Conservation (phyloP, 1,139 yeast species). For the Chernovozyma sophiae-reginae region DNA sequence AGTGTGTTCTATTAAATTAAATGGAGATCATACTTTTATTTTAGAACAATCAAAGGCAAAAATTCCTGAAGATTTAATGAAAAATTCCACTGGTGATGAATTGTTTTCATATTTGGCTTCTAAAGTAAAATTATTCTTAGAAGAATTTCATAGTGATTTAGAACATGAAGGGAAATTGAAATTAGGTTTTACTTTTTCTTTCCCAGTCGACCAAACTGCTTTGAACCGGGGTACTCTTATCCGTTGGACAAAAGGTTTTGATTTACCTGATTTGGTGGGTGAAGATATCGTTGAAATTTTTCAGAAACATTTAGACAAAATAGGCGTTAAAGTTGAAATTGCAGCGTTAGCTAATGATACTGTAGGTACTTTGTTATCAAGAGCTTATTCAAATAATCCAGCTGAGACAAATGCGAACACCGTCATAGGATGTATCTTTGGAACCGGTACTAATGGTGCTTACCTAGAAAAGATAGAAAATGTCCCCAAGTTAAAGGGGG, state of each 20-base stretch:
- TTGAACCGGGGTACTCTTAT: conserved; percentile 72
- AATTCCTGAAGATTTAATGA: conserved; percentile 71
- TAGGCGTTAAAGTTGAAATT: conserved; percentile 62
- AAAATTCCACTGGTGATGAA: conserved; percentile 47
- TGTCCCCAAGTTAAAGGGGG: conserved; percentile 60
- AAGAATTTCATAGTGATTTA: conserved; percentile 54
- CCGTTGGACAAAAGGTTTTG: conserved; percentile 95
- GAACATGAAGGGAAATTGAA: conserved; percentile 38
- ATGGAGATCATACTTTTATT: conserved; percentile 76
- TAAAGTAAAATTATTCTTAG: conserved; percentile 59
- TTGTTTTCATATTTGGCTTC: conserved; percentile 73
- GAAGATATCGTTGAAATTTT: conserved; percentile 71
- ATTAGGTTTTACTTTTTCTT: conserved; percentile 88
- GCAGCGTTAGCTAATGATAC: conserved; percentile 94
- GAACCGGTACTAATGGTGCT: conserved; percentile 97
- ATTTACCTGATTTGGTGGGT: conserved; percentile 79
- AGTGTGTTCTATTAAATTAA: conserved; percentile 76
- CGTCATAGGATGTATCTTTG: conserved; percentile 83
- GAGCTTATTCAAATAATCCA: conserved; percentile 70
- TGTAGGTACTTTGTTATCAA: conserved; percentile 84
- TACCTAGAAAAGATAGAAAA: conserved; percentile 71
- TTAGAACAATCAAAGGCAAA: conserved; percentile 69
- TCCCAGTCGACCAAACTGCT: conserved; percentile 85
- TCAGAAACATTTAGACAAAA: conserved; percentile 61
- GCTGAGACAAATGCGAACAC: conserved; percentile 62